These are phyloP conservation scores for Apiotrichum sp. DNA, from an alignment of 1,284 basidiomycete genomes.

Conservation along the genomic window DNA sequence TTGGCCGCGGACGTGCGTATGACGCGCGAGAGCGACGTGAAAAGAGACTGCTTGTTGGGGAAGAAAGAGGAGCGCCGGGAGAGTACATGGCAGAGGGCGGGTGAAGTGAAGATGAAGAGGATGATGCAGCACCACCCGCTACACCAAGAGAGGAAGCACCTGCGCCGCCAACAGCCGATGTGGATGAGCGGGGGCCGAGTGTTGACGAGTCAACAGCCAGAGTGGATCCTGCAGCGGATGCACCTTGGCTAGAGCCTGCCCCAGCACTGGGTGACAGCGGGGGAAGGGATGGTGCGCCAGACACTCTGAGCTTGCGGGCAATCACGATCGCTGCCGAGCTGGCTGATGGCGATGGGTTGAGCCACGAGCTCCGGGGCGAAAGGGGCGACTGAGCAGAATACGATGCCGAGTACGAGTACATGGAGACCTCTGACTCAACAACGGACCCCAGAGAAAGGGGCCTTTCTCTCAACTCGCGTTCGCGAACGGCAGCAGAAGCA, in stretches of 20 bases:
- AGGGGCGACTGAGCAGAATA: neutral
- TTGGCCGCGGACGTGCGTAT: neutral
- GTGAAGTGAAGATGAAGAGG: neutral
- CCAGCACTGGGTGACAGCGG: neutral
- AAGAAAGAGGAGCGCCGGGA: neutral
- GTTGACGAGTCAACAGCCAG: neutral
- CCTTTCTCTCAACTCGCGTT: neutral
- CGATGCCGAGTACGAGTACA: neutral
- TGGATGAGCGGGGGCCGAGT: neutral
- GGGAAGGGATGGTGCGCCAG: constrained; percentile 5
- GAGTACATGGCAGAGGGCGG: neutral
- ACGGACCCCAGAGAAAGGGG: neutral
- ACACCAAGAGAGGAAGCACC: neutral
- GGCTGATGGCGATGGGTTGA: neutral
- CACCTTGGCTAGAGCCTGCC: no score
- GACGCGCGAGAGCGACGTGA: neutral
- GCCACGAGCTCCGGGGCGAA: neutral
- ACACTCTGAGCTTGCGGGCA: constrained; percentile 10
- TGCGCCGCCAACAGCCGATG: neutral
- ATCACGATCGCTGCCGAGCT: neutral
- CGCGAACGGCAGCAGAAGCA: neutral
- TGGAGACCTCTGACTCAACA: neutral
- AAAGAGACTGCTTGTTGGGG: neutral
- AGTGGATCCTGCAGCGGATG: neutral
- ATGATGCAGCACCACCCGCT: neutral